Conservation (phyloP, 257 asterid species). For the Eucommia ulmoides region DNA sequence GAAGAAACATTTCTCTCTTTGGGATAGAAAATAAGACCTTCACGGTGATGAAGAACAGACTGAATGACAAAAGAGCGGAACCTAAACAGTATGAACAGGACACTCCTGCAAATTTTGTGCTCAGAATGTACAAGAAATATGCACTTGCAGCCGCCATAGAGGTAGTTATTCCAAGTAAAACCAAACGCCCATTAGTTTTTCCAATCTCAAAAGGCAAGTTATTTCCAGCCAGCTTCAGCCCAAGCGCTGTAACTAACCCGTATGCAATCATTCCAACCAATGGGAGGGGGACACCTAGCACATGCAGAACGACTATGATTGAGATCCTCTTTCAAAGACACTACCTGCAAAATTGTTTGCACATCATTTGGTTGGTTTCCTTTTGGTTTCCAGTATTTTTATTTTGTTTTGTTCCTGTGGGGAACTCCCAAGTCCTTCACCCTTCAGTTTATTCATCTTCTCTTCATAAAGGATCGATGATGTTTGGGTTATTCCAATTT, state of each 20-base stretch:
- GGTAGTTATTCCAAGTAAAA: conserved; percentile 59
- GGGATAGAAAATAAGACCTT: conserved; percentile 35
- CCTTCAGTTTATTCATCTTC: not conserved
- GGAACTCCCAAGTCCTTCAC: not conserved
- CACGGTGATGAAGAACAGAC: conserved; percentile 52
- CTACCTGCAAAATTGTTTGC: conserved; percentile 1
- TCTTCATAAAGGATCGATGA: not conserved
- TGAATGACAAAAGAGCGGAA: conserved; percentile 65
- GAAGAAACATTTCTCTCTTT: no score
- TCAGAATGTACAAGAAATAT: conserved; percentile 78
- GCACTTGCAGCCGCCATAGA: conserved; percentile 94
- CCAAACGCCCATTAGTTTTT: conserved; percentile 35
- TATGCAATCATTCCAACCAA: conserved; percentile 84
- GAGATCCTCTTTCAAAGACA: conserved; percentile 9
- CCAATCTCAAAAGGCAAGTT: conserved; percentile 25
- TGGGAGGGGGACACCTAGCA: conserved; percentile 86
- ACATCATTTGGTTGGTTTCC: not conserved
- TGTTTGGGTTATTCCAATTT: no score
- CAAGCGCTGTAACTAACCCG: conserved; percentile 60
- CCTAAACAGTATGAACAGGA: conserved; percentile 69
- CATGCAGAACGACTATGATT: conserved; percentile 15
- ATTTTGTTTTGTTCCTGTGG: not conserved
- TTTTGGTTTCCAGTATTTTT: not conserved
- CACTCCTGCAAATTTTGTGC: conserved; percentile 64
- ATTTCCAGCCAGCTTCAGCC: conserved; percentile 46